Base-by-base conservation (phyloP, 2,329 filamentous ascomycete genomes). In the Talaromyces funiculosus region DNA sequence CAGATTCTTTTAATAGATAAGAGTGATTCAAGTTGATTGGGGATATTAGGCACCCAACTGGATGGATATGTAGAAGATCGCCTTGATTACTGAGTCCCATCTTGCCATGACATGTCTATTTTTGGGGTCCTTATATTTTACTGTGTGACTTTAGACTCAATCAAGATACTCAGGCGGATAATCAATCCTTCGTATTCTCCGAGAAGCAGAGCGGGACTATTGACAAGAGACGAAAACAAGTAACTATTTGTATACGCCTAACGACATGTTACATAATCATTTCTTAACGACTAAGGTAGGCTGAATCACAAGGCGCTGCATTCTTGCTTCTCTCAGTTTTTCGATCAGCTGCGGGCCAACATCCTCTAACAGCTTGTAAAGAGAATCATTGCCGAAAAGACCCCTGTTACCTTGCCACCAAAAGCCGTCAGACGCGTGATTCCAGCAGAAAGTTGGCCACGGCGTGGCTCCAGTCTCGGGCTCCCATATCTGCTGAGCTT, bases 401-500 rank as follows among this genome's bases (percentile, higher is more conserved):
- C 12, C 37, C 20, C 38, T 38, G 29, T 43, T 14, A 22, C 24
- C 53, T 29, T n/a, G 18, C 53, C 53, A 56, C 53, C 26, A 22
- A 43, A 56, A 43, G 37, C 22, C 18, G 20, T 56, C 24, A 31
- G 7, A 40, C 20, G 8, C 22, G 26, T 29, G 37, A 38, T 43
- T 56, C 53, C 53, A 56, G 37, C 22, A 20, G 18, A 56, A 43
- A 18, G 16, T 56, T 38, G 53, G 53, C 22, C 53, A 18, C 37
- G 42, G 53, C 18, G 18, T 38, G 53, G 24, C 37, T 42, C 14
- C 2, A 31, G 12, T 29, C 20, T 43, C 53, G 20, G 29, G 26
- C 53, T 56, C 53, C 53, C 53, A 56, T 38, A 35, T 22, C 53
- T 56, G 33, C 29, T 56, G 53, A 40, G 26, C 33, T 38, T 56